These are phyloP conservation scores for Aspergillus saccharolyticus DNA, from an alignment of 495 filamentous ascomycete species.

Conservation along the genomic window DNA sequence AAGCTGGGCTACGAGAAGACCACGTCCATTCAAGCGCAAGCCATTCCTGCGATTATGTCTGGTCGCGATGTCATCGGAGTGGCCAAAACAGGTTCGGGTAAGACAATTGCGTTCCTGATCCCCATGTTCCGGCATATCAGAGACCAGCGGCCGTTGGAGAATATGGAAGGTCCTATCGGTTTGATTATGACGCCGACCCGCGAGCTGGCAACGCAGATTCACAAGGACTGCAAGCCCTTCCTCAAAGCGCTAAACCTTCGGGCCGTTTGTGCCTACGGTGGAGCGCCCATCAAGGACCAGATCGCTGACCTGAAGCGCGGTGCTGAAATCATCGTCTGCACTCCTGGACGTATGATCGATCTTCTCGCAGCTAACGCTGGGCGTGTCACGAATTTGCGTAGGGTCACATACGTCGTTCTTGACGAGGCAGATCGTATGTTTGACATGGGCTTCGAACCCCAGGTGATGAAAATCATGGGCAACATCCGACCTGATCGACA, in stretches of 20 bases:
- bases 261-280: slow-evolving; percentile 92
- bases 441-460: slow-evolving; percentile 98
- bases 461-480: slow-evolving; percentile 92
- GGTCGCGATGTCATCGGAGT: slow-evolving; percentile 95
- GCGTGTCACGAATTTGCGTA: slow-evolving; percentile 80
- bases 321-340: slow-evolving; percentile 91
- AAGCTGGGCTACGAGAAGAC: slow-evolving; percentile 81
- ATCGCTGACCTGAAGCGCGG: slow-evolving; percentile 95
- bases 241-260: slow-evolving; percentile 84
- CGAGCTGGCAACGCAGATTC: slow-evolving; percentile 92
- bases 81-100: slow-evolving; percentile 98
- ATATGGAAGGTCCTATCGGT: slow-evolving; percentile 80
- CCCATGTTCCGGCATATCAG: slow-evolving; percentile 98
- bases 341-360: slow-evolving; percentile 96
- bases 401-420: slow-evolving; percentile 88
- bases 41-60: slow-evolving; percentile 92
- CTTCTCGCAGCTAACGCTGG: slow-evolving; percentile 87
- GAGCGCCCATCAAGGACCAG: slow-evolving; percentile 94
- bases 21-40: slow-evolving; percentile 92
- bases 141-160: slow-evolving; percentile 78
- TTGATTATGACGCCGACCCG: slow-evolving; percentile 93
- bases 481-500: slow-evolving; percentile 90
- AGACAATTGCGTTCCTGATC: slow-evolving; percentile 90
- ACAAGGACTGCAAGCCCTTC: slow-evolving; percentile 90
- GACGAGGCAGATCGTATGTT: slow-evolving; percentile 99